These are phyloP conservation scores for Tephrocybe sp. DNA, from an alignment of 768 basidiomycete species.

Conservation along the genomic window DNA sequence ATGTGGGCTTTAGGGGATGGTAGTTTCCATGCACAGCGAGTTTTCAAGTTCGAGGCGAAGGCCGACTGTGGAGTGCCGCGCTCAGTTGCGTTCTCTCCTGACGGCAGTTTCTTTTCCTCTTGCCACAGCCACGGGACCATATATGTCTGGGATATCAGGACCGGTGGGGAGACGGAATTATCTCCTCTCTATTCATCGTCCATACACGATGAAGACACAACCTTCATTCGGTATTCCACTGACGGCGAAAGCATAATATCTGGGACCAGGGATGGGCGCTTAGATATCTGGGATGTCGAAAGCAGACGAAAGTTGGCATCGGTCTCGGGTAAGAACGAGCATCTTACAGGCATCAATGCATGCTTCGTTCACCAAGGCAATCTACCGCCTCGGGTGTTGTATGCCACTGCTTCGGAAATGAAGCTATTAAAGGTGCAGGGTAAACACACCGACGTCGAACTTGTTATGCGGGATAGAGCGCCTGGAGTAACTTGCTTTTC, in stretches of 20 bases:
- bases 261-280: neutral
- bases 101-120: neutral
- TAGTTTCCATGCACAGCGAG: neutral
- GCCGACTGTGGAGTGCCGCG: neutral
- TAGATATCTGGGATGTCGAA: slow-evolving; percentile 2
- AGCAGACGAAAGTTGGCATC: neutral
- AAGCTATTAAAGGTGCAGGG: neutral
- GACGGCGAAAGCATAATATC: neutral
- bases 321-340: neutral
- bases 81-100: neutral
- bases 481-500: too few species aligned
- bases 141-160: neutral
- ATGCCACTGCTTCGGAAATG: neutral
- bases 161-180: neutral
- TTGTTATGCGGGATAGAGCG: neutral
- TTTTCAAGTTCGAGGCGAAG: neutral
- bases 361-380: neutral
- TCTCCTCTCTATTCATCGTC: neutral
- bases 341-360: neutral
- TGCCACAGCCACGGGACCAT: neutral
- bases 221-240: neutral
- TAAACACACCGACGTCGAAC: neutral
- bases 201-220: neutral
- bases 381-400: neutral
- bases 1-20: neutral